These are phyloP conservation scores for Phytophthora kernoviae DNA, from an alignment of 352 stramenopile species.

Conservation along the genomic window DNA sequence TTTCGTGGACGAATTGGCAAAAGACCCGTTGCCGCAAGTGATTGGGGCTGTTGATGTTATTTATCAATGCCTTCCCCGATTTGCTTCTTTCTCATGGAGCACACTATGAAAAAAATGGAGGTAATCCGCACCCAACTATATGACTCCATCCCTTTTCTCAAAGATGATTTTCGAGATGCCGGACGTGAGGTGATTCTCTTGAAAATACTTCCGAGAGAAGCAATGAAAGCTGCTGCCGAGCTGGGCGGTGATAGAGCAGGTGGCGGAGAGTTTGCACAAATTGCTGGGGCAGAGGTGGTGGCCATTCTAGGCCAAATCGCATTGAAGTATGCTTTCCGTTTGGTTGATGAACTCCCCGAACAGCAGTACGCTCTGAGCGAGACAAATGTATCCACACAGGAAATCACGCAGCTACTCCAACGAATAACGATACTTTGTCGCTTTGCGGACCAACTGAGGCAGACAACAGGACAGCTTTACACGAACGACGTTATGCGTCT, in stretches of 20 bases:
- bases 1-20: constrained; percentile 34
- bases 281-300: constrained; percentile 40
- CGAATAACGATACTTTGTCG: constrained; percentile 36
- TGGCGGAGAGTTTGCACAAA: constrained; percentile 18
- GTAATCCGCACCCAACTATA: constrained; percentile 42
- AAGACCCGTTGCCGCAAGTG: constrained; percentile 27
- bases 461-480: constrained; percentile 29
- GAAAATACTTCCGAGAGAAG: constrained; percentile 20
- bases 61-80: constrained; percentile 46
- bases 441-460: constrained; percentile 39
- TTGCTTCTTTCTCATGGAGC: constrained; percentile 51
- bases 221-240: constrained; percentile 32
- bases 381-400: constrained; percentile 24
- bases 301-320: constrained; percentile 41
- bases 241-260: constrained; percentile 23
- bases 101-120: constrained; percentile 39
- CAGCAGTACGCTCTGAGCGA: constrained; percentile 35
- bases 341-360: constrained; percentile 13
- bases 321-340: constrained; percentile 37
- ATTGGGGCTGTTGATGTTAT: constrained; percentile 30
- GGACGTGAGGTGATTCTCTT: constrained; percentile 30
- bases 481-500: constrained; percentile 25
- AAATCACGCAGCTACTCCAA: constrained; percentile 36
- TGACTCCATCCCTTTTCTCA: constrained; percentile 45
- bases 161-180: constrained; percentile 14